phyloP scores from a whole-genome alignment of 441 rosid genomes.

The Jatropha multifida region DNA sequence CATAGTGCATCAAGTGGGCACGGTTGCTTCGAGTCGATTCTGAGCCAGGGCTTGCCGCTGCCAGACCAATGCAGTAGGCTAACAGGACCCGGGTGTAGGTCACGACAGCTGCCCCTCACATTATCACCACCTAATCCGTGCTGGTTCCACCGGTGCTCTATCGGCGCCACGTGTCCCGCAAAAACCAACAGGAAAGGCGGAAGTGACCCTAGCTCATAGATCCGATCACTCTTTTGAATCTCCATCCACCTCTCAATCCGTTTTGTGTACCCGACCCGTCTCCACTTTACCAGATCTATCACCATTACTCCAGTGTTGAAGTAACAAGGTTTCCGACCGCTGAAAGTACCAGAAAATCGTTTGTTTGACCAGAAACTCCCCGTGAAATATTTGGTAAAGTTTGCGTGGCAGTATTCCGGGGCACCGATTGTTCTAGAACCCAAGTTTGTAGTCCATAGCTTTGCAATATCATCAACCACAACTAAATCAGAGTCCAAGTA shows the following conservation, averaged over 20 bases:
- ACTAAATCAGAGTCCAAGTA: slow-evolving; percentile 84
- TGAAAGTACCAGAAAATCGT: slow-evolving; percentile 50
- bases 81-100: slow-evolving; percentile 84
- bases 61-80: slow-evolving; percentile 96
- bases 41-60: slow-evolving; percentile 86
- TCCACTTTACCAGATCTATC: slow-evolving; percentile 78
- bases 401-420: slow-evolving; percentile 87
- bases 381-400: slow-evolving; percentile 80
- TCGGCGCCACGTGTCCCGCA: slow-evolving; percentile 80
- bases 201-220: slow-evolving; percentile 79
- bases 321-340: slow-evolving; percentile 65
- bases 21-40: slow-evolving; percentile 66
- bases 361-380: slow-evolving; percentile 58
- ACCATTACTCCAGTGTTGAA: slow-evolving; percentile 95
- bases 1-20: slow-evolving; percentile 76
- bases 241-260: slow-evolving; percentile 92
- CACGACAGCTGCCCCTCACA: slow-evolving; percentile 81
- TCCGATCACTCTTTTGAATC: slow-evolving; percentile 71
- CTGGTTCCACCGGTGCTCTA: slow-evolving; percentile 89
- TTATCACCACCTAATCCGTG: slow-evolving; percentile 91
- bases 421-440: slow-evolving; percentile 72
- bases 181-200: slow-evolving; percentile 83
- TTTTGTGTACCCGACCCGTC: slow-evolving; percentile 65
- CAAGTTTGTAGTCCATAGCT: slow-evolving; percentile 64
- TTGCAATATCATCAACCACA: slow-evolving; percentile 73